These are phyloP conservation scores for Akanthomyces lecanii DNA, from an alignment of 2,329 filamentous ascomycete species.

Conservation along the genomic window DNA sequence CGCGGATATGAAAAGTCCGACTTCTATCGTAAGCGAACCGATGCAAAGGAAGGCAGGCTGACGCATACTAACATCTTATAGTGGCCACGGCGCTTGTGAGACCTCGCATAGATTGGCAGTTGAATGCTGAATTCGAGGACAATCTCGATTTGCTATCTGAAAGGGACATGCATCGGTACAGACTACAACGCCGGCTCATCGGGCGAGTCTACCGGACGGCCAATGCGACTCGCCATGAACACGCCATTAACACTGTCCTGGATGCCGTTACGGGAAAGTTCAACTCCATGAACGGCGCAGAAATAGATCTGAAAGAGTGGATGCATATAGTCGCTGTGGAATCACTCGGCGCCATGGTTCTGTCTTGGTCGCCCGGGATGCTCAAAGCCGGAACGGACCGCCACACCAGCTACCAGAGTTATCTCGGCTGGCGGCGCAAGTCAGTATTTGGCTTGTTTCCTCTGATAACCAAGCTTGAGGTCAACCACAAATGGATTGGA, in stretches of 20 bases:
- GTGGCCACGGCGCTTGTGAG: conserved; percentile 44
- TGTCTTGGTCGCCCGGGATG: conserved; percentile 50
- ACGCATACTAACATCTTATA: conserved; percentile 21
- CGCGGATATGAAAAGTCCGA: conserved; percentile 48
- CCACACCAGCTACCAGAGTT: conserved; percentile 45
- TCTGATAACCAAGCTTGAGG: conserved; percentile 34
- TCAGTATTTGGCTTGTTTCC: conserved; percentile 51
- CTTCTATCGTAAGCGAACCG: conserved; percentile 43
- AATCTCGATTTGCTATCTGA: conserved; percentile 50
- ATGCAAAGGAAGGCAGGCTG: too few relatives aligned
- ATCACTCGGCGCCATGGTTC: conserved; percentile 45
- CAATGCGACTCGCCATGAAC: conserved; percentile 40
- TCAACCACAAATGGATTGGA: conserved; percentile 33
- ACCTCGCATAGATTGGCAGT: conserved; percentile 37
- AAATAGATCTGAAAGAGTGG: conserved; percentile 49
- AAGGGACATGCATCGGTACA: conserved; percentile 42
- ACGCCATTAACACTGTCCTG: conserved; percentile 39
- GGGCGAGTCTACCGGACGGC: conserved; percentile 44
- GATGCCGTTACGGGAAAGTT: conserved; percentile 33
- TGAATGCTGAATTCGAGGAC: conserved; percentile 36
- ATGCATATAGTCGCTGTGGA: conserved; percentile 54
- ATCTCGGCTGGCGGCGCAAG: conserved; percentile 48
- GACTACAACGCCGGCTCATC: conserved; percentile 45
- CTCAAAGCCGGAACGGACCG: conserved; percentile 41
- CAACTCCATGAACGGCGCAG: conserved; percentile 31